Evolutionary conservation across 108 stramenopile genomes (phyloP).

Genomic region (Nannochloropsis oceanica): DNA sequence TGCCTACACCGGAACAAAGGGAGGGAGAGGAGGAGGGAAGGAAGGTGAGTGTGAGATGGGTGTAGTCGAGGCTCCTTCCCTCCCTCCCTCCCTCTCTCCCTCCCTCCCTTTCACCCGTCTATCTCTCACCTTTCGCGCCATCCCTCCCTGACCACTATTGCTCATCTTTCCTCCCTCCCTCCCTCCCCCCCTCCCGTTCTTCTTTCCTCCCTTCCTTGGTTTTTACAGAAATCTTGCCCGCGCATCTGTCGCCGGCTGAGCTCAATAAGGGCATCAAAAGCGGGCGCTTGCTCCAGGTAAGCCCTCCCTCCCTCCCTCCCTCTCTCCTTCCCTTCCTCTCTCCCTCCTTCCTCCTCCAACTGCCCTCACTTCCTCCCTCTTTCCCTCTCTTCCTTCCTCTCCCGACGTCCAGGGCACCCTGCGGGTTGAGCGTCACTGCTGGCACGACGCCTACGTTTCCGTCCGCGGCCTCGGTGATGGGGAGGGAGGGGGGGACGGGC

Average conservation of each 20-base stretch:
- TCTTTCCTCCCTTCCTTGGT: background rate
- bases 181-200: background rate
- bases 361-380: background rate
- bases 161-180: background rate
- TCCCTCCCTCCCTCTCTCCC: no score
- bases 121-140: no score
- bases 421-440: constrained; percentile 9
- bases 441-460: constrained; percentile 26
- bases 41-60: no score
- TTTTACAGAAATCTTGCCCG: no score
- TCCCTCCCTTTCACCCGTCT: no score
- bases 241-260: no score
- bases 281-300: background rate
- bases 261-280: no score
- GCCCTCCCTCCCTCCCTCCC: background rate
- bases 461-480: constrained; percentile 8
- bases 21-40: no score
- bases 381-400: background rate
- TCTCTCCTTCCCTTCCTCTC: background rate
- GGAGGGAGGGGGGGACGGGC: background rate
- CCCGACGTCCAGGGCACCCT: constrained; percentile 26
- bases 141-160: no score
- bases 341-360: background rate
- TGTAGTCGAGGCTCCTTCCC: no score
- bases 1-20: no score